Evolutionary conservation across 306 rosid species (phyloP).

Genomic region (Ziziphus jujuba): DNA sequence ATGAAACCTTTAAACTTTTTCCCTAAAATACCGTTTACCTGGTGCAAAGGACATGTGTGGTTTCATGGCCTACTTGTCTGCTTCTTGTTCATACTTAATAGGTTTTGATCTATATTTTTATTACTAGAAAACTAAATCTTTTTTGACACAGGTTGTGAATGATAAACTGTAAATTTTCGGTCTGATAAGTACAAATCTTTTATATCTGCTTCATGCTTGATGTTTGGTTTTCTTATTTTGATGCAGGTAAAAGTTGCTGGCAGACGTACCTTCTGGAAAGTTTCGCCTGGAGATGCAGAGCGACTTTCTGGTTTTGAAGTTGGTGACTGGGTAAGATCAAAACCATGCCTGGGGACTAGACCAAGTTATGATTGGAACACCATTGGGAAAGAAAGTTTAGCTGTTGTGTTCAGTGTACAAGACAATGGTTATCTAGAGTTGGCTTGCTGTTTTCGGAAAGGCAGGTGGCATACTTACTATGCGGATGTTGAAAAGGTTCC

Average conservation of each 20-base stretch:
- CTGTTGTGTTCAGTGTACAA: slow-evolving; percentile 93
- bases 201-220: neutral
- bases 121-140: too few relatives aligned
- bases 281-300: slow-evolving; percentile 97
- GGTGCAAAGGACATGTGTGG: too few relatives aligned
- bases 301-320: slow-evolving; percentile 96
- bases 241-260: slow-evolving; percentile 83
- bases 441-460: slow-evolving; percentile 97
- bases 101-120: too few relatives aligned
- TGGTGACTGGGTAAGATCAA: slow-evolving; percentile 99
- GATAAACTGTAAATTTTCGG: too few relatives aligned
- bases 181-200: neutral
- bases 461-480: slow-evolving; percentile 85
- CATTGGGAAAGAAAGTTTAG: slow-evolving; percentile 86
- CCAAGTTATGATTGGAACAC: slow-evolving; percentile 97
- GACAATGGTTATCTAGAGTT: slow-evolving; percentile 90
- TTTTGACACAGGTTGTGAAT: too few relatives aligned
- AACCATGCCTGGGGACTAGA: slow-evolving; percentile 88
- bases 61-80: too few relatives aligned
- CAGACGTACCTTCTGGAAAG: slow-evolving; percentile 90
- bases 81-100: too few relatives aligned
- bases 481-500: slow-evolving; percentile 90
- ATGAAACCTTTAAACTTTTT: too few relatives aligned
- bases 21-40: too few relatives aligned
- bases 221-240: slow-evolving; percentile 28